Conservation (phyloP, 2,329 filamentous ascomycete species). For the Xylaria sp. region DNA sequence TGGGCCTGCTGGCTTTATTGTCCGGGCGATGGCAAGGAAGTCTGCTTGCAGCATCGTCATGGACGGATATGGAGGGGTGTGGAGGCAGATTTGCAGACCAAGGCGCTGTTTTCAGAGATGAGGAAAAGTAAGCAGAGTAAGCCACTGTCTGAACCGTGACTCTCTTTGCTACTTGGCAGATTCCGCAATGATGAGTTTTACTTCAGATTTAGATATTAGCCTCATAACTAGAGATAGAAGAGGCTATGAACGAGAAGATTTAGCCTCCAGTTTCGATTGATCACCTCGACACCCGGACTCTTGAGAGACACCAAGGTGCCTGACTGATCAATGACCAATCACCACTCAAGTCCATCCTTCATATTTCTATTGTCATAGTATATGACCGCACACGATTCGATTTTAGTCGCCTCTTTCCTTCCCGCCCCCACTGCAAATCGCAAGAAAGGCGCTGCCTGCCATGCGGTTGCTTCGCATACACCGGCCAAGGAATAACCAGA, state of each 20-base stretch:
- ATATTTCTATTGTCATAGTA: neutral
- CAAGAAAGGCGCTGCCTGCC: neutral
- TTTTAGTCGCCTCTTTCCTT: neutral
- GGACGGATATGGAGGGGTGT: constrained; percentile 62
- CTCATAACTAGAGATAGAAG: no score
- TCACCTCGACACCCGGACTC: neutral
- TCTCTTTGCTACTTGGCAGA: no score
- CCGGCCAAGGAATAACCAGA: neutral
- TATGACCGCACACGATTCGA: neutral
- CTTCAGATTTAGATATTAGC: neutral
- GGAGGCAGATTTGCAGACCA: constrained; percentile 48
- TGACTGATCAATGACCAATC: neutral
- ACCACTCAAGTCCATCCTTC: neutral
- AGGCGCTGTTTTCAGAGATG: constrained; percentile 46
- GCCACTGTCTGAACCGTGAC: constrained; percentile 1
- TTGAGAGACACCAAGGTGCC: neutral
- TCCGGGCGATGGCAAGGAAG: constrained; percentile 56
- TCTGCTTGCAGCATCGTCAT: constrained; percentile 63
- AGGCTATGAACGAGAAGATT: no score
- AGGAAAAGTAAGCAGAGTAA: constrained; percentile 20
- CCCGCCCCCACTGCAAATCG: neutral
- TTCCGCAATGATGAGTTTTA: neutral
- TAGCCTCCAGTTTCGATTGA: no score
- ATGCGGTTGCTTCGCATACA: neutral
- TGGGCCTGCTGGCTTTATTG: constrained; percentile 69